Evolutionary conservation across 2,329 filamentous ascomycete genomes (phyloP), one percentile per base, ranked within the genome.

Genomic region (Onygena corvina): DNA sequence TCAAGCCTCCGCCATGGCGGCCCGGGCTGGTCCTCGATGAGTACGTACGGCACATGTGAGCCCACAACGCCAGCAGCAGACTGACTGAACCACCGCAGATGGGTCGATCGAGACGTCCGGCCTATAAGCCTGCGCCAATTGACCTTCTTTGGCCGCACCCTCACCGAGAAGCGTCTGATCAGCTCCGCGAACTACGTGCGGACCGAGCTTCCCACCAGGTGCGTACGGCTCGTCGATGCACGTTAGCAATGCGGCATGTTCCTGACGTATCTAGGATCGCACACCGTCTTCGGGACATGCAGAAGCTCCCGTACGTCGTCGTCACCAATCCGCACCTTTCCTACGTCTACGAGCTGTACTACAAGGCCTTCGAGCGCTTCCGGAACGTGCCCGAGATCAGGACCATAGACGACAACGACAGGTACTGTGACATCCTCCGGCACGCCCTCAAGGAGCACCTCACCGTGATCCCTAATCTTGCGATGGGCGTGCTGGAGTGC

Each of bases 161-260:
- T 98, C 63, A 95, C 89, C 44, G 89, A 96, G 68, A 76, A 81
- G 47, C 83, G 93, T 51, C 76, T 98, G 53, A 79, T 98, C 58
- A 89, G 86, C 69, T 95, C 89, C 36, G 92, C 92, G 53, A 98
- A 98, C 69, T 98, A 98, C 72, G 89, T 96, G 47, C 84, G 92
- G 51, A 88, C 88, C 3, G 92, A 98, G 71, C 77, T 98, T 47
- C 90, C 90, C 4, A 92, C 85, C 4, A 78, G 85, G 82, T 84
- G 65, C 53, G 69, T 60, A 46, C 51, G 34, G 8, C 3, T n/a
- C 20, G 29, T 4, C 1, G 29, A 23, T 40, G 9, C 29, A 38
- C 33, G 2, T 21, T 31, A 31, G 7, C 52, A 52, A 23, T 55
- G 25, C 4, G 21, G 20, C 21, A n/a, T 46, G 18, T 34, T 45